These are phyloP conservation scores for Diaporthe batatas DNA, from an alignment of 2,329 filamentous ascomycete genomes.

Conservation along the genomic window DNA sequence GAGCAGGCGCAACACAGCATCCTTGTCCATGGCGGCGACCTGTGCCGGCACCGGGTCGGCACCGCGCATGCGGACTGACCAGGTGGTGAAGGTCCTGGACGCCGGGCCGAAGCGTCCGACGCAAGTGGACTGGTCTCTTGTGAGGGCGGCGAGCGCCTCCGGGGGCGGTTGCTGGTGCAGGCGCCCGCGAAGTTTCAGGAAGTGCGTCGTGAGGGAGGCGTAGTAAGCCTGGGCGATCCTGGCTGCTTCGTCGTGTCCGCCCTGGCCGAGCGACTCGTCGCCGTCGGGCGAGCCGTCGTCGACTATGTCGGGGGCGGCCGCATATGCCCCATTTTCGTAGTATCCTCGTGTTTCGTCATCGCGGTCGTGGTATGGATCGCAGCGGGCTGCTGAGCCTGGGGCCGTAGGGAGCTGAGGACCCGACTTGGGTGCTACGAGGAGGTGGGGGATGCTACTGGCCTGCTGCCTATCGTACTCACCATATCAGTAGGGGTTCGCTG, in stretches of 20 bases:
- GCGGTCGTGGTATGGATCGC: slow-evolving; percentile 48
- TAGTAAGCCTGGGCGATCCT: slow-evolving; percentile 76
- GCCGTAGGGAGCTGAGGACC: slow-evolving; percentile 64
- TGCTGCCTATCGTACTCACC: slow-evolving; percentile 74
- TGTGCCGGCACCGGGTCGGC: slow-evolving; percentile 71
- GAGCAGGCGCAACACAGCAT: slow-evolving; percentile 75
- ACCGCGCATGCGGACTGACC: slow-evolving; percentile 65
- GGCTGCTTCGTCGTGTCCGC: slow-evolving; percentile 47
- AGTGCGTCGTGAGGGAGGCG: slow-evolving; percentile 73
- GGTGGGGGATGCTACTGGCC: slow-evolving; percentile 78
- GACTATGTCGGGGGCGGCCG: slow-evolving; percentile 66
- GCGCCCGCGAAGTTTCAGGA: slow-evolving; percentile 71
- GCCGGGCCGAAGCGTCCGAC: slow-evolving; percentile 67
- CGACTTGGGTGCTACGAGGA: slow-evolving; percentile 74
- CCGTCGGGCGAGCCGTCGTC: slow-evolving; percentile 45
- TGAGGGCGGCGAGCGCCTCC: slow-evolving; percentile 65
- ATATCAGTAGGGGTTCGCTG: slow-evolving; percentile 59
- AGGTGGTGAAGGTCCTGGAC: slow-evolving; percentile 63
- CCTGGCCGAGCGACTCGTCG: slow-evolving; percentile 48
- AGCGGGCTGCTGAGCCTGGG: slow-evolving; percentile 51
- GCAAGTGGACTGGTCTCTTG: slow-evolving; percentile 48
- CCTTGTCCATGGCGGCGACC: slow-evolving; percentile 74
- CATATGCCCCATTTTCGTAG: slow-evolving; percentile 85
- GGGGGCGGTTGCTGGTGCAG: slow-evolving; percentile 70
- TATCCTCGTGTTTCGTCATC: slow-evolving; percentile 71